Conservation (phyloP, 192 early-diverging fungal species). For the Backusella macrospora region DNA sequence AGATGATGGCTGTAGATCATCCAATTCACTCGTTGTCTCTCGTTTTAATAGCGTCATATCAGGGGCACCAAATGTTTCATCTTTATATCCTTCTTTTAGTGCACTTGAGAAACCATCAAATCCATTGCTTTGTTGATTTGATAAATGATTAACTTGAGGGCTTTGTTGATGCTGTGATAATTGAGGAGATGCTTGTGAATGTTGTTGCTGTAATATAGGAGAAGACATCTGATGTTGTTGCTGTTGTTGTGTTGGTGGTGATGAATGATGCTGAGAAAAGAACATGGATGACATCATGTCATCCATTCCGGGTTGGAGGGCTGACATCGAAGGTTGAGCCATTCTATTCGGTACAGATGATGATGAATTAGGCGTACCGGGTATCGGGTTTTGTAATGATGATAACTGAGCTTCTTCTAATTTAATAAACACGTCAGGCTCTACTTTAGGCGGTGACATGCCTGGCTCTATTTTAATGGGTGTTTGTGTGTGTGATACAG, state of each 20-base stretch:
- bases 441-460: background rate
- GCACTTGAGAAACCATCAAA: conserved; percentile 21
- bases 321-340: background rate
- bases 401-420: conserved; percentile 2
- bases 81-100: conserved; percentile 32
- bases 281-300: conserved; percentile 4
- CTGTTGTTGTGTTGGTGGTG: background rate
- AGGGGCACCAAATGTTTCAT: conserved; percentile 29
- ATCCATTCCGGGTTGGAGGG: background rate
- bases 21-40: conserved; percentile 12
- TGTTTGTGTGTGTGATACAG: background rate
- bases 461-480: background rate
- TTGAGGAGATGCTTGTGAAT: conserved; percentile 19
- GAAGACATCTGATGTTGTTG: no score
- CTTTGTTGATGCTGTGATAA: conserved; percentile 12
- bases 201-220: conserved; percentile 24
- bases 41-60: conserved; percentile 13
- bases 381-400: conserved; percentile 10
- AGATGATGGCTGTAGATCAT: background rate
- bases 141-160: background rate
- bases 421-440: conserved; percentile 1
- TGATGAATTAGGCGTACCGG: background rate
- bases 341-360: background rate
- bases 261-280: background rate
- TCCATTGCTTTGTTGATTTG: background rate